These are phyloP conservation scores for Boechera stricta DNA, from an alignment of 345 rosid species.

Conservation along the genomic window DNA sequence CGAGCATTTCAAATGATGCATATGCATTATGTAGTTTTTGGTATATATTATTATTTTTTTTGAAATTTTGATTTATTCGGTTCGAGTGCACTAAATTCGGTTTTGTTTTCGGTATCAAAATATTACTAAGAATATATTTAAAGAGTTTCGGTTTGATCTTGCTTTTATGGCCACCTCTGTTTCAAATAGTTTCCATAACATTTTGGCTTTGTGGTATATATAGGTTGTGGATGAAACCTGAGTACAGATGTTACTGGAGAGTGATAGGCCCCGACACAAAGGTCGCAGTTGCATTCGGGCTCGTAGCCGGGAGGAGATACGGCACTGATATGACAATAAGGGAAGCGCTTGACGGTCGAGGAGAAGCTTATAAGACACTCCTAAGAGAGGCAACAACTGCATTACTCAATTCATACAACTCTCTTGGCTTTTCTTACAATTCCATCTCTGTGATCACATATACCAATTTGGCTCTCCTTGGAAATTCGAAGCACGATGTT, in stretches of 20 bases:
- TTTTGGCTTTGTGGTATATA: slow-evolving; percentile 6
- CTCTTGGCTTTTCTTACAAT: slow-evolving; percentile 63
- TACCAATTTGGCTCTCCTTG: slow-evolving; percentile 67
- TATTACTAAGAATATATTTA: too few species aligned
- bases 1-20: too few species aligned
- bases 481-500: slow-evolving; percentile 51
- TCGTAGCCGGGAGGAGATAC: slow-evolving; percentile 56
- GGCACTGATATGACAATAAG: slow-evolving; percentile 68
- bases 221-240: slow-evolving; percentile 74
- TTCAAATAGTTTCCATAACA: slow-evolving; percentile 14
- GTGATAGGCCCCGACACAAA: slow-evolving; percentile 64
- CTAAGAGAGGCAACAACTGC: slow-evolving; percentile 82
- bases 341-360: slow-evolving; percentile 70
- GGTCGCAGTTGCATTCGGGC: slow-evolving; percentile 73
- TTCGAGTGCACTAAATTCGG: too few species aligned
- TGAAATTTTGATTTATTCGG: too few species aligned
- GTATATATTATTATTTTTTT: too few species aligned
- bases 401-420: slow-evolving; percentile 82
- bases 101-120: not conserved
- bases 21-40: too few species aligned
- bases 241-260: slow-evolving; percentile 86
- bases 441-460: slow-evolving; percentile 53
- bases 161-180: not conserved
- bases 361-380: slow-evolving; percentile 77
- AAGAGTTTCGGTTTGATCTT: not conserved